Evolutionary conservation across 108 stramenopile species (phyloP).

Genomic region (Heterococcus sp.): DNA sequence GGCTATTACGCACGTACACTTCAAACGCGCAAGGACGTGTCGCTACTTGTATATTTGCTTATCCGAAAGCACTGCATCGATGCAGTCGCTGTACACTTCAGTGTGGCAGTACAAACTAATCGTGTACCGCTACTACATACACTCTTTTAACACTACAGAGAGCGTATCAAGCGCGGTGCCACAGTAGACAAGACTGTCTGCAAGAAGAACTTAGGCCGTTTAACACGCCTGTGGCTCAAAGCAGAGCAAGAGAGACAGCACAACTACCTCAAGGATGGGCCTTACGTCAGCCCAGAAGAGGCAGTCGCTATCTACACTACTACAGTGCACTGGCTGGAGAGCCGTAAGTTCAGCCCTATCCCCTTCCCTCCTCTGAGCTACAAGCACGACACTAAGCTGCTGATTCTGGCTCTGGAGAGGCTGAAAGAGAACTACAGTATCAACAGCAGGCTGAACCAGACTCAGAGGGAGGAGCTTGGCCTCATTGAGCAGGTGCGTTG

Average conservation of each 20-base stretch:
- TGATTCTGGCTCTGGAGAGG: conserved; percentile 96
- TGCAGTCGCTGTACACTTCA: too few relatives aligned
- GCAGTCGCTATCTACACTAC: conserved; percentile 99
- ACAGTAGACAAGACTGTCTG: conserved; percentile 99
- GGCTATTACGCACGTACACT: too few relatives aligned
- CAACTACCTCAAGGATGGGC: conserved; percentile 91
- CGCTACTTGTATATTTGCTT: too few relatives aligned
- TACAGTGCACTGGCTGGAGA: conserved; percentile 99
- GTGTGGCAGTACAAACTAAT: too few relatives aligned
- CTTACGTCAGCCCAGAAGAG: conserved; percentile 96
- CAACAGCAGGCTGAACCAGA: conserved; percentile 87
- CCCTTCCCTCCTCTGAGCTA: conserved; percentile 98
- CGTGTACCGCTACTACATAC: too few relatives aligned
- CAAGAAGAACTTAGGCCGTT: conserved; percentile 92
- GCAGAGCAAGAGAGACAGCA: conserved; percentile 98
- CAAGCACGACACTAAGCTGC: conserved; percentile 99
- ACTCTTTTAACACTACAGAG: too few relatives aligned
- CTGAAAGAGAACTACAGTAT: conserved; percentile 95
- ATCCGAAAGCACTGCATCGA: too few relatives aligned
- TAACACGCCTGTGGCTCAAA: conserved; percentile 97
- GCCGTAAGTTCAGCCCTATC: conserved; percentile 94
- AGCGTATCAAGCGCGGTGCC: conserved; percentile 97
- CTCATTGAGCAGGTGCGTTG: conserved; percentile 82
- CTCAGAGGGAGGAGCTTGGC: conserved; percentile 92
- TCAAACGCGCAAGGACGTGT: too few relatives aligned